Percentiles rank a stretch among this genome's conserved stretches.
phyloP scores from a whole-genome alignment of 2,329 filamentous ascomycete species.

The Fusarium brevicatenulatum region DNA sequence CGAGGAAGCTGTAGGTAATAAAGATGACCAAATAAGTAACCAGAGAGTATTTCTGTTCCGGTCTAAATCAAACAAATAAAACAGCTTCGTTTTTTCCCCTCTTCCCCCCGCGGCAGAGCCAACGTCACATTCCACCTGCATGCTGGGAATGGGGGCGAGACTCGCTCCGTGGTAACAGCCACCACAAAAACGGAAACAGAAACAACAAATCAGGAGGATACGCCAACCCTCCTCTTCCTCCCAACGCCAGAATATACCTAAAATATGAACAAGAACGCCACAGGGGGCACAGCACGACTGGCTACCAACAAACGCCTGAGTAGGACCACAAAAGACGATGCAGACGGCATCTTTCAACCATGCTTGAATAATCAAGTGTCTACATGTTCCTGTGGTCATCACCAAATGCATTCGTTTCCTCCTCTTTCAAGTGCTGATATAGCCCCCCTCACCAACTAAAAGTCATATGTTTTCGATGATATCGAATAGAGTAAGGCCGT shows the following conservation, averaged over 20 bases:
- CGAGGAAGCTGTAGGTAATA: not conserved
- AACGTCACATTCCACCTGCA: conserved; percentile 8
- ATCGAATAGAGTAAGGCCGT: conserved; percentile 36
- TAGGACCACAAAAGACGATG: not conserved
- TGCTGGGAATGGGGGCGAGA: not conserved
- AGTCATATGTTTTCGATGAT: conserved; percentile 25
- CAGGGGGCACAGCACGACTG: conserved; percentile 5
- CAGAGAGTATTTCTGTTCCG: conserved; percentile 17
- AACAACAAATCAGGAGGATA: conserved; percentile 16
- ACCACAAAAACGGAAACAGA: conserved; percentile 10
- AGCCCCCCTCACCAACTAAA: not conserved
- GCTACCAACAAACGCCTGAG: not conserved
- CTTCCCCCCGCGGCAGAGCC: not conserved
- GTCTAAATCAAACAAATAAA: conserved; percentile 12
- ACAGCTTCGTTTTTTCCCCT: not conserved
- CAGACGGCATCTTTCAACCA: conserved; percentile 2
- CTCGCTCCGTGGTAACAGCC: not conserved
- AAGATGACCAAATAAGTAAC: conserved; percentile 17
- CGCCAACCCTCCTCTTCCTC: conserved; percentile 16
- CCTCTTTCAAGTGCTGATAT: not conserved
- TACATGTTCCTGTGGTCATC: not conserved
- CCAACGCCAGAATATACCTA: conserved; percentile 38
- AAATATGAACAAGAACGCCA: conserved; percentile 37
- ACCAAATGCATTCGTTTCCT: not conserved
- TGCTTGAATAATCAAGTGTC: not conserved